These are phyloP conservation scores for Candida saitoana DNA, from an alignment of 805 yeast species.

Conservation along the genomic window DNA sequence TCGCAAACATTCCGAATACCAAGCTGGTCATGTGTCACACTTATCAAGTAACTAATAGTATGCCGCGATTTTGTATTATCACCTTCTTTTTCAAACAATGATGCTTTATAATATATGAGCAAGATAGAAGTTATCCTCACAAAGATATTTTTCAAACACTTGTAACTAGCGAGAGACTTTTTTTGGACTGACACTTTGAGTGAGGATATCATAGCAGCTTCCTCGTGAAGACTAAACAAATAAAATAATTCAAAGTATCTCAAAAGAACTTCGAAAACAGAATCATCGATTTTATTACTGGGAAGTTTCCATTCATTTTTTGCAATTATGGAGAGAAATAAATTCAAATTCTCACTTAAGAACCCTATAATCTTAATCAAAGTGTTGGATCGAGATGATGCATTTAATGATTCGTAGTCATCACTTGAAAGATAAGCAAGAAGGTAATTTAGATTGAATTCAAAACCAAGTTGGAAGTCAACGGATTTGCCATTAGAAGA, in stretches of 20 bases:
- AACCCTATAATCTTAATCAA: slow-evolving; percentile 51
- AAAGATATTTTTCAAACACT: slow-evolving; percentile 44
- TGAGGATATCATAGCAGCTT: slow-evolving; percentile 37
- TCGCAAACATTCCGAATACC: slow-evolving; percentile 72
- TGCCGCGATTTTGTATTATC: not conserved
- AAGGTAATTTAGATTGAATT: slow-evolving; percentile 46
- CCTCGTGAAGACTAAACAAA: slow-evolving; percentile 51
- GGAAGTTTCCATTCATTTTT: slow-evolving; percentile 31
- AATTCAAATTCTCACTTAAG: slow-evolving; percentile 47
- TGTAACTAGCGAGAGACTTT: slow-evolving; percentile 41
- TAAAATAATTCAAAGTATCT: slow-evolving; percentile 42
- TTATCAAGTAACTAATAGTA: slow-evolving; percentile 38
- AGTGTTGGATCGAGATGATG: slow-evolving; percentile 33
- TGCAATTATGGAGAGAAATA: slow-evolving; percentile 25
- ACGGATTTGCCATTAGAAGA: slow-evolving; percentile 19
- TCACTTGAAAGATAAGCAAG: slow-evolving; percentile 27
- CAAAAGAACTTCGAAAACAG: slow-evolving; percentile 19
- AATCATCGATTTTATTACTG: not conserved
- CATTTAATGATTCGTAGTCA: slow-evolving; percentile 16
- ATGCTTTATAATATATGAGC: slow-evolving; percentile 29
- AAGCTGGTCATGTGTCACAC: slow-evolving; percentile 65
- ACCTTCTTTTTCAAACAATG: not conserved
- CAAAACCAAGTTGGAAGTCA: slow-evolving; percentile 47
- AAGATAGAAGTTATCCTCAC: slow-evolving; percentile 35
- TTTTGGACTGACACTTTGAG: slow-evolving; percentile 38